These are phyloP conservation scores for Colletotrichum orbiculare DNA, from an alignment of 2,329 filamentous ascomycete genomes.

Conservation along the genomic window DNA sequence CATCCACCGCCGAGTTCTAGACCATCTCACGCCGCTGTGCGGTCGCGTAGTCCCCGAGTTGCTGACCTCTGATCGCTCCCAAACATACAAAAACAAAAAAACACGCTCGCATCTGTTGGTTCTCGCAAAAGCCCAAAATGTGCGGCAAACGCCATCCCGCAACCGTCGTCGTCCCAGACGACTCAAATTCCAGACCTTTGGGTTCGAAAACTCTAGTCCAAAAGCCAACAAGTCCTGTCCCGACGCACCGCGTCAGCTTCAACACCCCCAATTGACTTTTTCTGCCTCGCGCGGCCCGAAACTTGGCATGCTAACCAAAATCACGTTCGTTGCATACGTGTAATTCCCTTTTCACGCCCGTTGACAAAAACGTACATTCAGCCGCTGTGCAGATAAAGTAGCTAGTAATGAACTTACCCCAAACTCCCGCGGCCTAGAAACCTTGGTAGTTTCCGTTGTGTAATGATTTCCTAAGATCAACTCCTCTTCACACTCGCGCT, in stretches of 20 bases:
- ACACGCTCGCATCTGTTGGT: not conserved
- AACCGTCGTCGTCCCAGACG: too few species aligned
- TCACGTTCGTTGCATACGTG: too few species aligned
- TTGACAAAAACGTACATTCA: too few species aligned
- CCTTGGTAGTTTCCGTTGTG: conserved; percentile 9
- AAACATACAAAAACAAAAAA: not conserved
- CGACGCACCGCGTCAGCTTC: not conserved
- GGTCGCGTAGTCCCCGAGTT: too few species aligned
- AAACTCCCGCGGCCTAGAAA: conserved; percentile 1
- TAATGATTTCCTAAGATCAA: conserved; percentile 33
- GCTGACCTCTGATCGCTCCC: too few species aligned
- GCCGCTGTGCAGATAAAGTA: too few species aligned
- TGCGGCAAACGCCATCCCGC: too few species aligned
- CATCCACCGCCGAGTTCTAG: conserved; percentile 4
- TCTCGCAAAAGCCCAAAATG: too few species aligned
- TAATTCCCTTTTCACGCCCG: too few species aligned
- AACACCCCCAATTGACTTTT: not conserved
- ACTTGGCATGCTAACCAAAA: not conserved
- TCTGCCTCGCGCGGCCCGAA: not conserved
- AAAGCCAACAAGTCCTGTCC: not conserved
- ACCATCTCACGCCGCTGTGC: not conserved
- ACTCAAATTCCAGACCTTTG: too few species aligned
- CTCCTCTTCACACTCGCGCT: not conserved
- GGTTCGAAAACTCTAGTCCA: too few species aligned
- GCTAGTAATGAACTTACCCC: too few species aligned